Evolutionary conservation across 305 asterid genomes (phyloP).

Genomic region (Fraxinus albicans): DNA sequence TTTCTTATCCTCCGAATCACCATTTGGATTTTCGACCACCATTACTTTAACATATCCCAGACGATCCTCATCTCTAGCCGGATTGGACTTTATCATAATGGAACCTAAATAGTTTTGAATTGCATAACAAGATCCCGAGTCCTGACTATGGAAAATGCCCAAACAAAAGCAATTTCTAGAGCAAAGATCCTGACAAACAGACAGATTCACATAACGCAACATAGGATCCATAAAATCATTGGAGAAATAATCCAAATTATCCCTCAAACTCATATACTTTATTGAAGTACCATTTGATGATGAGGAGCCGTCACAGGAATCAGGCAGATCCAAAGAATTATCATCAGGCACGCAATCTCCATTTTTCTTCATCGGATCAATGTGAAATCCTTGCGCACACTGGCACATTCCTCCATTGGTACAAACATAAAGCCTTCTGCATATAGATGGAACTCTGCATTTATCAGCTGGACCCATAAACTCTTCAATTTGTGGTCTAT

Average conservation of each 20-base stretch:
- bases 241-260: slow-evolving; percentile 58
- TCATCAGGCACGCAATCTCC: slow-evolving; percentile 54
- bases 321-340: slow-evolving; percentile 42
- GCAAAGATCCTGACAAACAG: slow-evolving; percentile 49
- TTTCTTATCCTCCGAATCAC: not conserved
- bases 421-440: slow-evolving; percentile 57
- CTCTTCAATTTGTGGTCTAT: slow-evolving; percentile 14
- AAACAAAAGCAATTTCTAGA: slow-evolving; percentile 57
- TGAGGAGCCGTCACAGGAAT: slow-evolving; percentile 32
- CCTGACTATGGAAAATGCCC: slow-evolving; percentile 47
- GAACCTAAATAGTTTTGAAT: slow-evolving; percentile 51
- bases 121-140: slow-evolving; percentile 55
- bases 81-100: slow-evolving; percentile 24
- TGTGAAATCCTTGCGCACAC: slow-evolving; percentile 56
- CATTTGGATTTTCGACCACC: slow-evolving; percentile 4
- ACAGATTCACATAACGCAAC: slow-evolving; percentile 27
- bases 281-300: slow-evolving; percentile 2
- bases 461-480: slow-evolving; percentile 50
- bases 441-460: slow-evolving; percentile 52
- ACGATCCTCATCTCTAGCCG: slow-evolving; percentile 20
- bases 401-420: slow-evolving; percentile 49
- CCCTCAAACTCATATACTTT: slow-evolving; percentile 36
- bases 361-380: slow-evolving; percentile 21
- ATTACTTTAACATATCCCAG: slow-evolving; percentile 49
- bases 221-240: slow-evolving; percentile 49